Conservation (phyloP, 768 basidiomycete genomes). For the Stropharia rugosoannulata region DNA sequence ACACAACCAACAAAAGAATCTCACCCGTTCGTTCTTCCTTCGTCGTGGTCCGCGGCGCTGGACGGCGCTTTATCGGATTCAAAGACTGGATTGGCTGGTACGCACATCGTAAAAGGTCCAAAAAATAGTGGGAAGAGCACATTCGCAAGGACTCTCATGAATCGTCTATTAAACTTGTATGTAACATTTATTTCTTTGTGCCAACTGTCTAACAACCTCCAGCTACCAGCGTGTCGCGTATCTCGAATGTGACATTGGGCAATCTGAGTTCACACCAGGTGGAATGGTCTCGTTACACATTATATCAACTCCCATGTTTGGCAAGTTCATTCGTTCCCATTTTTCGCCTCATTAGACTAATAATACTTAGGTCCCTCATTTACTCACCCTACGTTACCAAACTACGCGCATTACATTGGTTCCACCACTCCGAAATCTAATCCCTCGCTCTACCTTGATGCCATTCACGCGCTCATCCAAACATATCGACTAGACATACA, state of each 20-base stretch:
- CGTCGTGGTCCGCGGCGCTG: conserved; percentile 39
- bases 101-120: conserved; percentile 78
- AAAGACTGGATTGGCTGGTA: conserved; percentile 23
- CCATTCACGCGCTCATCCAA: conserved; percentile 65
- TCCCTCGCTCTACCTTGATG: conserved; percentile 73
- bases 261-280: conserved; percentile 89
- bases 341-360: not conserved
- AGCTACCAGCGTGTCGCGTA: conserved; percentile 85
- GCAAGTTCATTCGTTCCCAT: conserved; percentile 23
- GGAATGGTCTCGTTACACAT: conserved; percentile 84
- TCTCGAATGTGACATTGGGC: conserved; percentile 91
- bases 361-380: conserved; percentile 73
- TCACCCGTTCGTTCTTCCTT: conserved; percentile 33
- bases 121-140: conserved; percentile 92
- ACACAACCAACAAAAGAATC: conserved; percentile 35
- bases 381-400: conserved; percentile 74
- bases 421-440: conserved; percentile 72
- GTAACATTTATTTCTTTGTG: conserved; percentile 13
- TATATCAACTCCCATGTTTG: conserved; percentile 66
- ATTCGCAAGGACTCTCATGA: conserved; percentile 72
- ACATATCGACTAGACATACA: conserved; percentile 71
- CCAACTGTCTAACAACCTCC: not conserved
- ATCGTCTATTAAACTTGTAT: conserved; percentile 61
- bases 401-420: conserved; percentile 80
- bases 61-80: conserved; percentile 16